Percentiles rank a stretch among this genome's conserved stretches.
Evolutionary conservation across 2,329 filamentous ascomycete species (phyloP).

Genomic region (Thermoascus crustaceus): DNA sequence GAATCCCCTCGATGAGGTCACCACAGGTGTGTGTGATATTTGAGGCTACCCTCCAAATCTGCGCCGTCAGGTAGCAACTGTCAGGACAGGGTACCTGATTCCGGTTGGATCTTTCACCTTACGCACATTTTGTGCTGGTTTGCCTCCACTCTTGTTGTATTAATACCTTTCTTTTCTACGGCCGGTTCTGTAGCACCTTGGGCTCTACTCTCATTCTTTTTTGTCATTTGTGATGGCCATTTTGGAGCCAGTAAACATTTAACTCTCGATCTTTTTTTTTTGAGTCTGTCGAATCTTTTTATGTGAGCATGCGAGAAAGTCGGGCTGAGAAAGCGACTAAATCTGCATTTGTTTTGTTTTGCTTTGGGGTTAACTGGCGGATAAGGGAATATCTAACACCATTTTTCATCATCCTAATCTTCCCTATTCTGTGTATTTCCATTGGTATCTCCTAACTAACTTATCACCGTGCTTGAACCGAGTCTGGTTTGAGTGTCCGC

Average conservation of each 20-base stretch:
- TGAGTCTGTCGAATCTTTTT: constrained; percentile 14
- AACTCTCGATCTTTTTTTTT: constrained; percentile 1
- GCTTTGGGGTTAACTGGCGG: constrained; percentile 28
- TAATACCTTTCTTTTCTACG: constrained; percentile 25
- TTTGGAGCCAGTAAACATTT: constrained; percentile 1
- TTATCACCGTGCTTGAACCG: no score
- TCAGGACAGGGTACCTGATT: constrained; percentile 3
- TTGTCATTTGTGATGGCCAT: constrained; percentile 7
- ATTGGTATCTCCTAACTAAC: no score
- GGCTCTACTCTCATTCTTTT: constrained; percentile 7
- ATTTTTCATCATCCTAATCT: constrained; percentile 2
- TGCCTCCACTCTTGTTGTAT: constrained; percentile 11
- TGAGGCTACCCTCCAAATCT: constrained; percentile 1
- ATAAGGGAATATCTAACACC: constrained; percentile 13
- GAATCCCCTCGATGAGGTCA: not conserved
- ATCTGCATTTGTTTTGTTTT: constrained; percentile 27
- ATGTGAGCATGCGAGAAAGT: constrained; percentile 35
- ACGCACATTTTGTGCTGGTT: constrained; percentile 4
- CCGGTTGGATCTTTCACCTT: constrained; percentile 3
- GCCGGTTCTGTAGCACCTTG: constrained; percentile 30
- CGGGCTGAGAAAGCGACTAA: constrained; percentile 30
- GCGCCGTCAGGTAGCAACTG: constrained; percentile 1
- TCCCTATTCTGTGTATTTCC: constrained; percentile 1
- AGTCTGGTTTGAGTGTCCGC: no score
- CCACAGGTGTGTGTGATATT: constrained; percentile 1